Evolutionary conservation across 495 filamentous ascomycete species (phyloP).

Genomic region (Talaromyces liani): DNA sequence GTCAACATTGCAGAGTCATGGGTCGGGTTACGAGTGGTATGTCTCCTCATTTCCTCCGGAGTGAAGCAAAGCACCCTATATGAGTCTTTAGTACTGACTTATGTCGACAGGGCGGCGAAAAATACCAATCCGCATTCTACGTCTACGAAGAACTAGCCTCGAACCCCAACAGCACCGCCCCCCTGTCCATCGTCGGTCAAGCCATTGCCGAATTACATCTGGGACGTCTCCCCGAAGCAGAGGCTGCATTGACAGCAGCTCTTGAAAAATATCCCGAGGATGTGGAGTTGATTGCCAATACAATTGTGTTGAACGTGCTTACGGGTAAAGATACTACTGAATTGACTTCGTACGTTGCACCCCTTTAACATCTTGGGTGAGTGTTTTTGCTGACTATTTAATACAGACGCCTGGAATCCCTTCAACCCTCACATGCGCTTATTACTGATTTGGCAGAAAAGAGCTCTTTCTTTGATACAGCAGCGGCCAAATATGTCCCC

Average conservation of each 20-base stretch:
- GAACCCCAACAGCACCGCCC: slow-evolving; percentile 60
- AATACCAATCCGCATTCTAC: slow-evolving; percentile 96
- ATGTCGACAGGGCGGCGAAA: slow-evolving; percentile 69
- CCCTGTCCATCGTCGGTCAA: slow-evolving; percentile 67
- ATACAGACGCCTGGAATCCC: slow-evolving; percentile 44
- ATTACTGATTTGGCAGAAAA: slow-evolving; percentile 67
- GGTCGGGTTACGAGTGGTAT: slow-evolving; percentile 81
- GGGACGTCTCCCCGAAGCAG: slow-evolving; percentile 80
- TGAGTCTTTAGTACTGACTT: not conserved
- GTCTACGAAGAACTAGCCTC: slow-evolving; percentile 96
- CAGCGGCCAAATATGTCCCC: slow-evolving; percentile 68
- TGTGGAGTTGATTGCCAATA: slow-evolving; percentile 70
- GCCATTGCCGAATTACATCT: slow-evolving; percentile 89
- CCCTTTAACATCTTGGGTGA: not conserved
- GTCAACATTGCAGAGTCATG: slow-evolving; percentile 94
- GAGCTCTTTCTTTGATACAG: slow-evolving; percentile 69
- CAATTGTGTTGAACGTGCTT: slow-evolving; percentile 68
- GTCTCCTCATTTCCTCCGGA: slow-evolving; percentile 19
- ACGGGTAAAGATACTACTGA: slow-evolving; percentile 61
- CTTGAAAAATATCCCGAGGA: slow-evolving; percentile 64
- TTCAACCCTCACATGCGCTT: slow-evolving; percentile 55
- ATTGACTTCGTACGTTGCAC: slow-evolving; percentile 45
- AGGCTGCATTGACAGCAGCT: slow-evolving; percentile 75
- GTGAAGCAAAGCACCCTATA: no score
- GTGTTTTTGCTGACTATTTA: slow-evolving; percentile 12